A percentile compares a stretch with the other conserved stretches of the same genome.
Evolutionary conservation across 169 alveolate genomes (phyloP).

Genomic region (Babesia sp.): DNA sequence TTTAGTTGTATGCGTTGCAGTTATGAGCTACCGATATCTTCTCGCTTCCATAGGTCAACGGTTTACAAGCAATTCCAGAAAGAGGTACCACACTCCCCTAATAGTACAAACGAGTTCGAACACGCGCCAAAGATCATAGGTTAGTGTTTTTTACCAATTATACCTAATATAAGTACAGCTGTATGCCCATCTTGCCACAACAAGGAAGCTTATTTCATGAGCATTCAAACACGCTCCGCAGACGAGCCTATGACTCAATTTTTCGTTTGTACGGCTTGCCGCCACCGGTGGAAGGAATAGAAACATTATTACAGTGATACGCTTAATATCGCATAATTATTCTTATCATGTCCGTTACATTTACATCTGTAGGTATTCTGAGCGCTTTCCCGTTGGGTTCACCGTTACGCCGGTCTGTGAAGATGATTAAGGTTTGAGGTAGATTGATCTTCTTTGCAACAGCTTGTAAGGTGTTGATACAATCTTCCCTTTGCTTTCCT

Average conservation of each 20-base stretch:
- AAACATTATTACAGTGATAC: not conserved
- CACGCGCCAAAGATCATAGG: conserved; percentile 70
- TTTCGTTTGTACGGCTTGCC: conserved; percentile 75
- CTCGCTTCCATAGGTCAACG: conserved; percentile 46
- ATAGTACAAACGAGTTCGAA: conserved; percentile 49
- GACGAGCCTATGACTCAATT: conserved; percentile 81
- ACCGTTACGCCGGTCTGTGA: not conserved
- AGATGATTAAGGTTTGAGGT: not conserved
- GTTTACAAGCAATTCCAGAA: conserved; percentile 37
- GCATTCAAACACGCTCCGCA: conserved; percentile 80
- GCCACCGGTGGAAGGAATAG: conserved; percentile 78
- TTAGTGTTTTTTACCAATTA: not conserved
- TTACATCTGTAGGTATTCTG: not conserved
- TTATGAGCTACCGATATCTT: conserved; percentile 49
- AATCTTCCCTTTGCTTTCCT: not conserved
- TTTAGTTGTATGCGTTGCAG: conserved; percentile 58
- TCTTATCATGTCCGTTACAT: not conserved
- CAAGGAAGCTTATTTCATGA: conserved; percentile 80
- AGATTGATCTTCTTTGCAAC: not conserved
- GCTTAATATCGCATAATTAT: too few species aligned
- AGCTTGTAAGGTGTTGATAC: not conserved
- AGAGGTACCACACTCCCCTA: conserved; percentile 43
- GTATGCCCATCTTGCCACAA: conserved; percentile 78
- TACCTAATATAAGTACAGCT: conserved; percentile 51
- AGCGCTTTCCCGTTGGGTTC: conserved; percentile 4